Percentiles rank a stretch among this genome's conserved stretches.
Evolutionary conservation across 345 rosid species (phyloP).

Genomic region (Cardamine resedifolia): DNA sequence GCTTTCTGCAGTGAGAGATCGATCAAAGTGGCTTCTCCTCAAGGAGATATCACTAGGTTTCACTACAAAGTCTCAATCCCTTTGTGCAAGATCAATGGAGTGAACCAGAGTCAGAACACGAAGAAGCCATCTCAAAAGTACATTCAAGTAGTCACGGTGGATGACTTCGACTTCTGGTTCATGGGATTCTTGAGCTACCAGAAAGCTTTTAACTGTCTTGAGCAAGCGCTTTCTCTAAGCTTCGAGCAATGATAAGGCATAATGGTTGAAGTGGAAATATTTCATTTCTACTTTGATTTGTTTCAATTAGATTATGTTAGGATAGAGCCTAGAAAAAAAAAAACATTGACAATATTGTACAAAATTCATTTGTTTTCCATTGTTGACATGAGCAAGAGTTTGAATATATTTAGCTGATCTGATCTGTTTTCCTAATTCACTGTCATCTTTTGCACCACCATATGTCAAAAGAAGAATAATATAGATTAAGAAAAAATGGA

Average conservation of each 20-base stretch:
- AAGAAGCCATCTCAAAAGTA: slow-evolving; percentile 75
- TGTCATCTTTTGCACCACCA: neutral
- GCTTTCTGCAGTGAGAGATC: slow-evolving; percentile 51
- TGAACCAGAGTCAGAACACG: slow-evolving; percentile 50
- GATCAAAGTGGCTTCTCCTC: slow-evolving; percentile 42
- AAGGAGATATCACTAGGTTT: slow-evolving; percentile 44
- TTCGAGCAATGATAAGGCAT: slow-evolving; percentile 16
- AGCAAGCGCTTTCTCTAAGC: slow-evolving; percentile 45
- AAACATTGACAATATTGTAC: slow-evolving; percentile 28
- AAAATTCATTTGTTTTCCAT: slow-evolving; percentile 28
- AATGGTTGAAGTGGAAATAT: slow-evolving; percentile 21
- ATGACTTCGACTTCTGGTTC: slow-evolving; percentile 85
- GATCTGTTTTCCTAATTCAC: slow-evolving; percentile 5
- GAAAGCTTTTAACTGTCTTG: slow-evolving; percentile 62
- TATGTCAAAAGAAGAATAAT: neutral
- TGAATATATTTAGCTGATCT: slow-evolving; percentile 13
- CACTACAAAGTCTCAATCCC: slow-evolving; percentile 71
- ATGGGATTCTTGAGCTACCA: slow-evolving; percentile 78
- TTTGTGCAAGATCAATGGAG: slow-evolving; percentile 50
- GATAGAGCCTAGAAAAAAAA: slow-evolving; percentile 25
- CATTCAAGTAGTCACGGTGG: slow-evolving; percentile 62
- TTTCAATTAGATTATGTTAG: slow-evolving; percentile 33
- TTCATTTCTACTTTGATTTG: slow-evolving; percentile 29
- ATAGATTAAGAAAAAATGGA: neutral
- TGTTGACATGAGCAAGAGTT: slow-evolving; percentile 6